Base-by-base conservation (phyloP, 75 land plant genomes). In the Isoetes taiwanensis region DNA sequence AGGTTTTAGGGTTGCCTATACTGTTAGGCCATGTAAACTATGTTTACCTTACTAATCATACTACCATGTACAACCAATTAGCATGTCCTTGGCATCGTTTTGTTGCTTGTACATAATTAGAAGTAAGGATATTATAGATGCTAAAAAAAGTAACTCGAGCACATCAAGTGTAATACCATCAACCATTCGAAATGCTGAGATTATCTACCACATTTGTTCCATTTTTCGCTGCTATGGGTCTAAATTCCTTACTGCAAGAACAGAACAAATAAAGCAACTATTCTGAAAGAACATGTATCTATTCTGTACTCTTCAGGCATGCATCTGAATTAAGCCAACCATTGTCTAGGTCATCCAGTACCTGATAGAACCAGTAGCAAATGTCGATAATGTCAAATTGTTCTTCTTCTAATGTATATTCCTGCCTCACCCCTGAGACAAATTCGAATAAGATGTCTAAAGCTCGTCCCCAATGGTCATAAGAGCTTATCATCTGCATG, bases 141-240 rank as follows among this genome's bases (percentile, higher is more conserved):
- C n/a, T n/a, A n/a, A n/a, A n/a, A n/a, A n/a, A n/a, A 10, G 21
- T 11, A 83, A 86, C 72, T 93, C 98, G 23, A 95, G 98, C 8
- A 93, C 82, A 6, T 87, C 86, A 6, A 93, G 74, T 33, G 98
- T 95, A 40, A 94, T 72, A 3, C 53, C 70, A 39, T 76, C 81
- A 50, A 65, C 86, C 99, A 94, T 94, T 55, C 99, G 57, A 64
- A 94, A 94, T 5, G 99, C 99, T 25, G 86, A 84, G 71, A 95
- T 89, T 94, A 55, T 94, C 99, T 40, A 94, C 96, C 3, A 94
- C 99, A 31, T 88, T 62, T 2, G 80, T 27, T 0, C 99, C 99
- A 28, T 64, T 40, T 21, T 67, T 68, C 0, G 63, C 96, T 5
- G 99, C 99, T 21, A 78, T 31, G 0, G 96, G 99, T 1, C 84